A percentile compares a stretch with the other conserved stretches of the same genome.
Evolutionary conservation across 2,329 filamentous ascomycete genomes (phyloP).

Genomic region (Achaetomium macrosporum): DNA sequence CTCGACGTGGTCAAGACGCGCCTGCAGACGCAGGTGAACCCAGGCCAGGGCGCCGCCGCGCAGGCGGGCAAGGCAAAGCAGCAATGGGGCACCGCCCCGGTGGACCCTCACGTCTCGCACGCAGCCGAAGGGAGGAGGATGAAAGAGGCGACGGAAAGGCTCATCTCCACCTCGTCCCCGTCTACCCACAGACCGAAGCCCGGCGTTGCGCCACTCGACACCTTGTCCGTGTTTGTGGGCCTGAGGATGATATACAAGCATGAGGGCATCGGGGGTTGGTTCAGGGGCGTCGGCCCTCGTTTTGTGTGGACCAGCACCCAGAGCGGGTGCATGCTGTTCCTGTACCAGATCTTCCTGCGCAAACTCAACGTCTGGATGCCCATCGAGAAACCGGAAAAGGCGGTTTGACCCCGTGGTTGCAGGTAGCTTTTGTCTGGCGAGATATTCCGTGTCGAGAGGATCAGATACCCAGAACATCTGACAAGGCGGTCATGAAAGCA

Average conservation of each 20-base stretch:
- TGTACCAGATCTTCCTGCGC: slow-evolving; percentile 84
- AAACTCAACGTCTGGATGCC: slow-evolving; percentile 57
- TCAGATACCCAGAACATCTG: too few relatives aligned
- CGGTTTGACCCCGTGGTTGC: too few relatives aligned
- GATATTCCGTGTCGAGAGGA: too few relatives aligned
- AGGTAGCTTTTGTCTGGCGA: too few relatives aligned
- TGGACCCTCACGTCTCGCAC: background rate
- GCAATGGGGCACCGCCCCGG: too few relatives aligned
- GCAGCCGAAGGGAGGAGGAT: slow-evolving; percentile 19
- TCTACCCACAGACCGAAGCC: slow-evolving; percentile 76
- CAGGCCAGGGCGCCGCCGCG: background rate
- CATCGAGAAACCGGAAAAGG: too few relatives aligned
- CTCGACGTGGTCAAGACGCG: slow-evolving; percentile 96
- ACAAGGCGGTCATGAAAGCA: too few relatives aligned
- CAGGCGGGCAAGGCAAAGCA: too few relatives aligned
- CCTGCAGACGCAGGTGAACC: slow-evolving; percentile 77
- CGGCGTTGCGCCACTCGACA: slow-evolving; percentile 74
- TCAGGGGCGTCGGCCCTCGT: slow-evolving; percentile 87
- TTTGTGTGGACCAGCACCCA: slow-evolving; percentile 97
- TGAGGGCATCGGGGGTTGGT: slow-evolving; percentile 85
- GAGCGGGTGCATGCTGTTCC: slow-evolving; percentile 90
- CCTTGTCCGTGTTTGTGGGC: slow-evolving; percentile 81
- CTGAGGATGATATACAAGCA: slow-evolving; percentile 82
- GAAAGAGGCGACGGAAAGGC: slow-evolving; percentile 39
- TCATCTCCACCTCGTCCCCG: slow-evolving; percentile 85